Base-by-base conservation (phyloP, 208 protist species). In the Trichomonas gallinae region DNA sequence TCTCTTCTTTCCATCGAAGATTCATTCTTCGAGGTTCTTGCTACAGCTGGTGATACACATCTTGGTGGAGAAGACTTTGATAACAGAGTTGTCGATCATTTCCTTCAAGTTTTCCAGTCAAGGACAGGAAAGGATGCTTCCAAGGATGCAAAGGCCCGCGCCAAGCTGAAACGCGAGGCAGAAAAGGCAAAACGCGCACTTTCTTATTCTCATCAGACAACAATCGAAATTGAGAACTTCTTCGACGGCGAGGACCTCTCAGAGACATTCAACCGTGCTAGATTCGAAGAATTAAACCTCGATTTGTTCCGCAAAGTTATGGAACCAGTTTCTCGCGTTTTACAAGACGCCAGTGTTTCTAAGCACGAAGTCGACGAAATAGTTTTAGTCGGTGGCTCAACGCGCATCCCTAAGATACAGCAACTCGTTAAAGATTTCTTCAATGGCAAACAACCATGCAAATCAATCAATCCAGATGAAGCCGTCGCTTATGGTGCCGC, bases 1-100 rank as follows among this genome's bases (percentile, higher is more conserved):
- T 99, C 99, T 91, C 98, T 99, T 97, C 98, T 99, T 89, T 99
- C 98, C 49, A 99, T 99, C 97, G 99, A 99, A 48, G 98, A 98
- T 48, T 96, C 96, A 48, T 96, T 97, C 96, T 97, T 97, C 48
- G 96, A 97, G 98, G 99, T 99, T 63, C 98, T 99, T 97, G 98
- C 99, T 40, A 99, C 99, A 81, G n/a, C n/a, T n/a, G n/a, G n/a
- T n/a, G n/a, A n/a, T n/a, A n/a, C n/a, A n/a, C n/a, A n/a, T n/a
- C n/a, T n/a, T n/a, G n/a, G n/a, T n/a, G n/a, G n/a, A n/a, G n/a
- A n/a, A n/a, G n/a, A n/a, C n/a, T n/a, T n/a, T 99, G 42, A 99
- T 99, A 98, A 98, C 97, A 97, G 98, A 96, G 98, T 99, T 89
- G 98, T 98, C 96, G 98, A 98, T 36, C 98, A 99, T 97, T 97